Evolutionary conservation across 257 asterid genomes (phyloP).

Genomic region (Solanum pinnatisectum): DNA sequence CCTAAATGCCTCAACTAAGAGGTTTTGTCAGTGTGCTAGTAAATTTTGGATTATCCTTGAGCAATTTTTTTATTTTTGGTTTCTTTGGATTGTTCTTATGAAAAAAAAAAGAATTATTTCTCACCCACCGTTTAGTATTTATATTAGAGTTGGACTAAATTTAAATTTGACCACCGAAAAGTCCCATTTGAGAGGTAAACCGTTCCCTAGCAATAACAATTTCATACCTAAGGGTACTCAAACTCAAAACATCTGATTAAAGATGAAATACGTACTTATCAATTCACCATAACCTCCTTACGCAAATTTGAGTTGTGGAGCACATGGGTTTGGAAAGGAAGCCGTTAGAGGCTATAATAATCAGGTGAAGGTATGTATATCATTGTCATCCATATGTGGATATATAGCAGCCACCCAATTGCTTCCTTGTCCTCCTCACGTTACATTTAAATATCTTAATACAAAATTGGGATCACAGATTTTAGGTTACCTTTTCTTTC

Average conservation of each 20-base stretch:
- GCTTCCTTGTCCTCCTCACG: background rate
- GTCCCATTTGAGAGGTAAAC: background rate
- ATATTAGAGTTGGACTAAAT: too few species aligned
- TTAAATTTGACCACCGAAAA: too few species aligned
- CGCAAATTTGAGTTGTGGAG: background rate
- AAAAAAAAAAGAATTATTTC: too few species aligned
- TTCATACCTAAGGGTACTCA: background rate
- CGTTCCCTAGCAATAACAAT: too few species aligned
- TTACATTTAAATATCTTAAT: background rate
- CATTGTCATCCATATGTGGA: background rate
- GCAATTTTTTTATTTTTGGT: background rate
- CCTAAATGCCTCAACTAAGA: background rate
- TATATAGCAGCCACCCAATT: background rate
- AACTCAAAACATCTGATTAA: background rate
- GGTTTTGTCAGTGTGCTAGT: background rate
- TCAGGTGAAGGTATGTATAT: background rate
- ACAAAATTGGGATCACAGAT: background rate
- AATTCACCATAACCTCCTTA: background rate
- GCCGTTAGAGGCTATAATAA: background rate
- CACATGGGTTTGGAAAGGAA: background rate
- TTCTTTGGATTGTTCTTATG: background rate
- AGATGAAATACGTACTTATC: too few species aligned
- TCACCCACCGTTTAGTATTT: background rate
- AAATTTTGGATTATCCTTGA: background rate
- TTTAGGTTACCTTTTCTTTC: background rate